phyloP scores from a whole-genome alignment of 441 rosid species.

The Mallotus repandus region DNA sequence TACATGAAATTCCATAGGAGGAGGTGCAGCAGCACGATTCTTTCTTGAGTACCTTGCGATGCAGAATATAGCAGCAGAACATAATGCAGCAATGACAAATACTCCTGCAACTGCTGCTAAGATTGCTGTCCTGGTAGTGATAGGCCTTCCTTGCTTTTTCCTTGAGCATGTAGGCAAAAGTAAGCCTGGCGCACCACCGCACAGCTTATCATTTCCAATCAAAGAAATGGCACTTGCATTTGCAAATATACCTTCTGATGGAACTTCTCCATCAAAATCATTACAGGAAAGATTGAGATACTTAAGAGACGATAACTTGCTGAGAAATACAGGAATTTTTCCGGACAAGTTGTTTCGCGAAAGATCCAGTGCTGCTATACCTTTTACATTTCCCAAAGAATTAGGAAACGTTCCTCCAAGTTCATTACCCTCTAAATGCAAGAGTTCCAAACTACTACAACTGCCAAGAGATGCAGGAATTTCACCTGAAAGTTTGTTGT shows the following conservation, averaged over 20 bases:
- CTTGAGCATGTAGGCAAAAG: slow-evolving; percentile 29
- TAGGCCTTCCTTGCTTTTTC: slow-evolving; percentile 4
- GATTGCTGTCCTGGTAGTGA: slow-evolving; percentile 16
- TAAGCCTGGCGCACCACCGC: slow-evolving; percentile 35
- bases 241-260: slow-evolving; percentile 26
- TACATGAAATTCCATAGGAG: slow-evolving; percentile 11
- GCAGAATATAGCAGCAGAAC: not conserved
- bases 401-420: slow-evolving; percentile 40
- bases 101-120: slow-evolving; percentile 2
- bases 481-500: slow-evolving; percentile 38
- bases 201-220: slow-evolving; percentile 38
- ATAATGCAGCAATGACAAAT: slow-evolving; percentile 6
- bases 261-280: slow-evolving; percentile 32
- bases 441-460: slow-evolving; percentile 32
- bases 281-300: slow-evolving; percentile 41
- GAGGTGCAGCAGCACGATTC: not conserved
- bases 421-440: slow-evolving; percentile 33
- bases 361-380: slow-evolving; percentile 40
- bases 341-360: slow-evolving; percentile 41
- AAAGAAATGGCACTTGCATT: slow-evolving; percentile 34
- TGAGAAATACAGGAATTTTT: slow-evolving; percentile 34
- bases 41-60: slow-evolving; percentile 19
- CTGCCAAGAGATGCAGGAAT: slow-evolving; percentile 36
- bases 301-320: slow-evolving; percentile 23
- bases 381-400: slow-evolving; percentile 32